Evolutionary conservation across 225 moss, liverwort and hornwort species (phyloP).

Genomic region (Ulota crispa): DNA sequence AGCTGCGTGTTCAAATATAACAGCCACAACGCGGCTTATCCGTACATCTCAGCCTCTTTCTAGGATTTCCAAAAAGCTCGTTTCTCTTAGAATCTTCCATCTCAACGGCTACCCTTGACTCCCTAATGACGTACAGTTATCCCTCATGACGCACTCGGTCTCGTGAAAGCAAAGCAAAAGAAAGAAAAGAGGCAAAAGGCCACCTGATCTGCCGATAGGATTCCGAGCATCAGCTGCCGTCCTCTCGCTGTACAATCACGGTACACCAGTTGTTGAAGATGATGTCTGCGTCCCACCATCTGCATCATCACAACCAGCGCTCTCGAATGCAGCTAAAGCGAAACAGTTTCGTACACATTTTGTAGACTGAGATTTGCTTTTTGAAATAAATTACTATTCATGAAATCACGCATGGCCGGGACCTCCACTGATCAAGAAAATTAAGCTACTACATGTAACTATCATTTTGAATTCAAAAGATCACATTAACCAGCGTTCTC

Average conservation of each 20-base stretch:
- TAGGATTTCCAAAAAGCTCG: not conserved
- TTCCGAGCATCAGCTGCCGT: not conserved
- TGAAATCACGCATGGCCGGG: too few relatives aligned
- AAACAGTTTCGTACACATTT: too few relatives aligned
- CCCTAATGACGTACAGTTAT: not conserved
- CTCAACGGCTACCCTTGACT: not conserved
- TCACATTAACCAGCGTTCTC: too few relatives aligned
- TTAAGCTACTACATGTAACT: too few relatives aligned
- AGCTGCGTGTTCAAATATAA: not conserved
- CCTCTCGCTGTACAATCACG: not conserved
- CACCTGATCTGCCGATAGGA: not conserved
- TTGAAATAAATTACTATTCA: too few relatives aligned
- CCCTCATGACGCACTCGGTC: not conserved
- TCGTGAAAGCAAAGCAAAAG: not conserved
- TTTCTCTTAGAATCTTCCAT: not conserved
- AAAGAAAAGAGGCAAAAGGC: not conserved
- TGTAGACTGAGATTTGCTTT: too few relatives aligned
- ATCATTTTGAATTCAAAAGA: too few relatives aligned
- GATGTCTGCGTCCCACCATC: not conserved
- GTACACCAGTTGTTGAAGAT: not conserved
- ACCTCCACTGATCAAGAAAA: too few relatives aligned
- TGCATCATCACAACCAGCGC: not conserved
- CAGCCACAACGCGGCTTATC: not conserved
- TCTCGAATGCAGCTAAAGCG: too few relatives aligned
- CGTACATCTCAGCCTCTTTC: not conserved